Conservation (phyloP, 805 yeast genomes). For the Saccharomycopsis capsularis region DNA sequence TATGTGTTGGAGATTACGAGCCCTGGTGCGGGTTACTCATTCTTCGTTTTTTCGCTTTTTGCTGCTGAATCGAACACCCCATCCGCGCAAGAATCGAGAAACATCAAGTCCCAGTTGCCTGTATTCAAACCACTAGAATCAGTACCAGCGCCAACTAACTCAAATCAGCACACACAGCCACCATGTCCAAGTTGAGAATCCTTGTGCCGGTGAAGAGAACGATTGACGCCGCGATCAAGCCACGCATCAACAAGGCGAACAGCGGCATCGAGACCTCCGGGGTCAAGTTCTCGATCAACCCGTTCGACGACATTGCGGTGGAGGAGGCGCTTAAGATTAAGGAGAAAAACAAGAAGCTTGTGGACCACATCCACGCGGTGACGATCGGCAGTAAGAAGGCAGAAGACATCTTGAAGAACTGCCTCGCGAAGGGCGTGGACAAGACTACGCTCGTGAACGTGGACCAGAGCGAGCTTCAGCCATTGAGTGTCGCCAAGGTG, state of each 20-base stretch:
- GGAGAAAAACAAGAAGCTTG: slow-evolving; percentile 56
- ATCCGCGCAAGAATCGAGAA: background rate
- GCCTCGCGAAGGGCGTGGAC: slow-evolving; percentile 94
- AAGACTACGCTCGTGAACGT: slow-evolving; percentile 74
- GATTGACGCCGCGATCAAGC: slow-evolving; percentile 88
- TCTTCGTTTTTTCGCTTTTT: too few species aligned
- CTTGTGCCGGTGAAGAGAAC: slow-evolving; percentile 94
- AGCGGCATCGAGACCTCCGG: slow-evolving; percentile 86
- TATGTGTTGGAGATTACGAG: too few species aligned
- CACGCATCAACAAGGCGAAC: slow-evolving; percentile 79
- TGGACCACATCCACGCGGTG: slow-evolving; percentile 83
- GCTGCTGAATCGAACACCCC: too few species aligned
- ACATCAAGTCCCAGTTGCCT: background rate
- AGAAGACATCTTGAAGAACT: slow-evolving; percentile 81
- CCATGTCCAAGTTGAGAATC: slow-evolving; percentile 46
- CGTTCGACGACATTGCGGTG: slow-evolving; percentile 96
- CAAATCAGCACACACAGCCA: background rate
- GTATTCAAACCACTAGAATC: background rate
- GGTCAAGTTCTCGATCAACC: slow-evolving; percentile 87
- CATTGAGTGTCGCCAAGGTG: slow-evolving; percentile 82
- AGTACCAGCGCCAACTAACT: background rate
- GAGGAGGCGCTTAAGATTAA: slow-evolving; percentile 86
- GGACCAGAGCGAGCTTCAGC: slow-evolving; percentile 70
- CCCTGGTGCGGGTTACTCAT: too few species aligned
- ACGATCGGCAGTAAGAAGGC: slow-evolving; percentile 83